phyloP scores from a whole-genome alignment of 129 eudicot genomes.

The Flaveria robusta region DNA sequence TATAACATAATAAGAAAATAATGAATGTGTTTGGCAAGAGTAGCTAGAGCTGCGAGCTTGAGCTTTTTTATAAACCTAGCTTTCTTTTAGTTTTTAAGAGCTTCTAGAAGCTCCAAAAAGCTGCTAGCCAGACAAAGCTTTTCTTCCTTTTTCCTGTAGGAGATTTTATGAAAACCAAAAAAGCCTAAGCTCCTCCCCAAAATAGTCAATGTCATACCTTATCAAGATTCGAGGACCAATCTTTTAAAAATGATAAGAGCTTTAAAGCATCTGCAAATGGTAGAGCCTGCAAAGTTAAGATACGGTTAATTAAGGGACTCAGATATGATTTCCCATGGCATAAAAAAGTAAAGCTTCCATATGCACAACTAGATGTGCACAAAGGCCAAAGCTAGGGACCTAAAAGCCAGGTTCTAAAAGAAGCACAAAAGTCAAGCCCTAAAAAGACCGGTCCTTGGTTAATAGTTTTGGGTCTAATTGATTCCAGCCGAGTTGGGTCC shows the following conservation, averaged over 20 bases:
- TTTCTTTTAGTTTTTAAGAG: background rate
- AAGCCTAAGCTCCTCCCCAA: background rate
- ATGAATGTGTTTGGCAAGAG: background rate
- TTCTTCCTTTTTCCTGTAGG: background rate
- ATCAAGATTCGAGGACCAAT: conserved; percentile 66
- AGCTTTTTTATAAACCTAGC: background rate
- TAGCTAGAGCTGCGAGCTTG: background rate
- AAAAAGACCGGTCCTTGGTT: background rate
- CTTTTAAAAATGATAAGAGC: conserved; percentile 72
- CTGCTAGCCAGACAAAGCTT: background rate
- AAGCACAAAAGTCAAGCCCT: background rate
- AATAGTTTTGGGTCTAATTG: background rate
- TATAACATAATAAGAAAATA: background rate
- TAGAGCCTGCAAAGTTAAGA: conserved; percentile 63
- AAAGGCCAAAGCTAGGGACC: background rate
- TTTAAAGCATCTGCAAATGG: conserved; percentile 93
- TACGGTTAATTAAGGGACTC: conserved; percentile 12
- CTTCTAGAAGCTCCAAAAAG: background rate
- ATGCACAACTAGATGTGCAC: background rate
- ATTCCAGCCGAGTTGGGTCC: background rate
- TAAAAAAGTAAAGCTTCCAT: conserved; percentile 1
- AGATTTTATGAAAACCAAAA: background rate
- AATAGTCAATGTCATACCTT: conserved; percentile 51
- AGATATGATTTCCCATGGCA: background rate
- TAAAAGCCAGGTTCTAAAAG: background rate